Evolutionary conservation across 768 basidiomycete species (phyloP).

Genomic region (Tylopilus plumbeoviolaceoides): DNA sequence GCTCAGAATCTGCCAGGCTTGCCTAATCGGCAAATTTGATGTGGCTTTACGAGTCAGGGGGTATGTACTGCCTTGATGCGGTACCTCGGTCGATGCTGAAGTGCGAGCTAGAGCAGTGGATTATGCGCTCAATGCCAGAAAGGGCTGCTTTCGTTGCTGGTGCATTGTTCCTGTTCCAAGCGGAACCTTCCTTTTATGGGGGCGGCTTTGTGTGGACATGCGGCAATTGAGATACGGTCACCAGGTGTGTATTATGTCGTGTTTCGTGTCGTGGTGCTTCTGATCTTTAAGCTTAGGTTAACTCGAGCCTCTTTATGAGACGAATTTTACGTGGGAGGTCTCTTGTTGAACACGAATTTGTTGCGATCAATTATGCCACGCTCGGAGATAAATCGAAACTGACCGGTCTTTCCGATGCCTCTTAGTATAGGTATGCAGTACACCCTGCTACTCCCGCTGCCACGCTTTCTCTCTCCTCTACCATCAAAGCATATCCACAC

Average conservation of each 20-base stretch:
- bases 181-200: background rate
- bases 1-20: background rate
- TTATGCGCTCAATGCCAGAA: background rate
- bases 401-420: constrained; percentile 10
- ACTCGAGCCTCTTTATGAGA: background rate
- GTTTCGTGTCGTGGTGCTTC: background rate
- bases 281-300: background rate
- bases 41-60: background rate
- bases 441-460: constrained; percentile 4
- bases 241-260: background rate
- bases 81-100: background rate
- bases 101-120: background rate
- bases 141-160: background rate
- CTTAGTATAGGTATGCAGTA: constrained; percentile 15
- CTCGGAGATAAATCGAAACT: constrained; percentile 2
- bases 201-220: background rate
- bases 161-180: background rate
- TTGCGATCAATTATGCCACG: constrained; percentile 14
- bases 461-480: background rate
- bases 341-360: background rate
- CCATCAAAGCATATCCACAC: constrained; percentile 5
- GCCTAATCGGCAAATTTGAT: background rate
- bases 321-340: background rate
- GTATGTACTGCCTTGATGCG: background rate
- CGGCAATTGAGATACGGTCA: background rate